Base-by-base conservation (phyloP, 2,329 filamentous ascomycete species). In the Aspergillus sp. region DNA sequence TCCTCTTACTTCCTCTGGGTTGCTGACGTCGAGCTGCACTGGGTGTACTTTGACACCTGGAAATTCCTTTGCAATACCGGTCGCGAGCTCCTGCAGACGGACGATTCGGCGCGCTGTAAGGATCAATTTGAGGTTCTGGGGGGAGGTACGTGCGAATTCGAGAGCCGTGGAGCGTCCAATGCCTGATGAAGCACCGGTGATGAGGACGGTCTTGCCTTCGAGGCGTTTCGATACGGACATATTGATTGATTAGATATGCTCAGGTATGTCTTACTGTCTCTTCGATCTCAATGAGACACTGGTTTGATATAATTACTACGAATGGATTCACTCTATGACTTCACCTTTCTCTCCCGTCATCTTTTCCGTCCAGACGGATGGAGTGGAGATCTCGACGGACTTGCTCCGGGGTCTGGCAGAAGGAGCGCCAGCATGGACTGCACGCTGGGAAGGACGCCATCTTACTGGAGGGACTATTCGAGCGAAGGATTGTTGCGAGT, bases 121-220 rank as follows among this genome's bases (percentile, higher is more conserved):
- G 26, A 52, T 43, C 22, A 52, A 24, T 30, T 34, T 52, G 38
- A 52, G 49, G 18, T 42, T 50, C 8, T 17, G 17, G 9, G 49
- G 49, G 2, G 49, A 13, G 24, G 38, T 44, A 5, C 24, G 22
- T 30, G 49, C 49, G 49, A 52, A 52, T 34, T 52, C 49, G 38
- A 52, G 39, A 11, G 49, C 49, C 44, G 49, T 52, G 7, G 49
- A 52, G 24, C 49, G 49, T 7, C 49, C 49, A 26, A 52, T 52
- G 22, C 49, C 49, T 3, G 49, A 52, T 2, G 49, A 52, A 5
- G 49, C 49, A n/a, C 49, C 49, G 24, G 49, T 43, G 22, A 52
- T 44, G 24, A 52, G 49, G 39, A 52, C 20, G 38, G 49, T 52
- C 34, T 52, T 52, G 49, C 49, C 49, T 3, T 22, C 17, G 38